phyloP scores from a whole-genome alignment of 1,139 yeast species.

The Suhomyces bribrorum region DNA sequence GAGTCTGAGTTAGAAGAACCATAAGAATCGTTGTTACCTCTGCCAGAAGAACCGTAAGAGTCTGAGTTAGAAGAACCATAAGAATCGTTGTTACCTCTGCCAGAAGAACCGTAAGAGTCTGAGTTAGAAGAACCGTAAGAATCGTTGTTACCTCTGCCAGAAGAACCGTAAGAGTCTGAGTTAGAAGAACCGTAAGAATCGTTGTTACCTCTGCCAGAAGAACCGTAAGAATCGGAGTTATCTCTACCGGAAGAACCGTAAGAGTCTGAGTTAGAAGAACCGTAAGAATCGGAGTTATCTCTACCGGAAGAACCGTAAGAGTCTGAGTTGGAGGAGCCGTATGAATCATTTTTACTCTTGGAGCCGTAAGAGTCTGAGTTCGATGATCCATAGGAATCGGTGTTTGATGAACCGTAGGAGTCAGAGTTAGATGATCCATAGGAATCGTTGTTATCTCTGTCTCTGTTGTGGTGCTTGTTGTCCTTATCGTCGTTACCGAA shows the following conservation, averaged over 20 bases:
- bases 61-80: conserved; percentile 9
- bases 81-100: conserved; percentile 4
- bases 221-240: conserved; percentile 18
- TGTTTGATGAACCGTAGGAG: conserved; percentile 11
- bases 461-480: conserved; percentile 10
- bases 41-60: conserved; percentile 14
- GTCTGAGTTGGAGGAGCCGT: conserved; percentile 3
- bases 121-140: conserved; percentile 12
- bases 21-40: conserved; percentile 8
- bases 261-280: conserved; percentile 16
- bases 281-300: conserved; percentile 14
- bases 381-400: conserved; percentile 18
- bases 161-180: neutral
- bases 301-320: conserved; percentile 14
- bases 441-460: conserved; percentile 12
- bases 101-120: conserved; percentile 9
- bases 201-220: conserved; percentile 13
- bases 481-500: conserved; percentile 20
- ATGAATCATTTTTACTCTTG: conserved; percentile 11
- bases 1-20: conserved; percentile 11
- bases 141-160: conserved; percentile 4
- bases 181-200: conserved; percentile 19
- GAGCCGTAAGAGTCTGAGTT: conserved; percentile 18
- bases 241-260: conserved; percentile 17
- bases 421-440: conserved; percentile 14